Percentiles rank a stretch among this genome's conserved stretches.
phyloP scores from a whole-genome alignment of 306 rosid species.

The Carpinus fangiana region DNA sequence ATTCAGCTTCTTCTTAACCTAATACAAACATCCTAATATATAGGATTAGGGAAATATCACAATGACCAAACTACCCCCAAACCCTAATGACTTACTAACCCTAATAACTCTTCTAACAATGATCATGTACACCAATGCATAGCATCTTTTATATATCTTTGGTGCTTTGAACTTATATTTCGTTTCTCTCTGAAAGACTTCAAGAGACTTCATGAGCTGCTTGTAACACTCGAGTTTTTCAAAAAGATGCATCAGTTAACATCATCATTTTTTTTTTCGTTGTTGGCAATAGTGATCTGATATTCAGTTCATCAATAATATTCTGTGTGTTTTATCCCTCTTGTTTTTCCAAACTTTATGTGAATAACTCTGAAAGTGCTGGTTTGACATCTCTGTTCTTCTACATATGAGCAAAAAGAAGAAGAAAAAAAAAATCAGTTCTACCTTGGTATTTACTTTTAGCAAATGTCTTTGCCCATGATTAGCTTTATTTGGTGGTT shows the following conservation, averaged over 20 bases:
- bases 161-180: not conserved
- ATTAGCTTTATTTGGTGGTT: slow-evolving; percentile 10
- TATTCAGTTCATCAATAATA: not conserved
- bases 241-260: not conserved
- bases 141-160: not conserved
- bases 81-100: no score
- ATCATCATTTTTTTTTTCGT: not conserved
- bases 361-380: not conserved
- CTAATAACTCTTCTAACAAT: no score
- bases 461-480: slow-evolving; percentile 1
- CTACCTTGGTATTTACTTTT: not conserved
- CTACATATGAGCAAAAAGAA: not conserved
- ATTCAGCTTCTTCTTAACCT: no score
- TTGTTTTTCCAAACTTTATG: not conserved
- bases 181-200: not conserved
- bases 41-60: no score
- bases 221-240: not conserved
- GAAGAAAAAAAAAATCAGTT: not conserved
- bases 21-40: no score
- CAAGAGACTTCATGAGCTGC: not conserved
- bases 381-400: slow-evolving; percentile 21
- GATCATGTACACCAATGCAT: not conserved
- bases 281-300: not conserved
- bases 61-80: no score
- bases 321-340: not conserved